phyloP scores from a whole-genome alignment of 352 stramenopile genomes.

The Hyaloperonospora arabidopsidis region DNA sequence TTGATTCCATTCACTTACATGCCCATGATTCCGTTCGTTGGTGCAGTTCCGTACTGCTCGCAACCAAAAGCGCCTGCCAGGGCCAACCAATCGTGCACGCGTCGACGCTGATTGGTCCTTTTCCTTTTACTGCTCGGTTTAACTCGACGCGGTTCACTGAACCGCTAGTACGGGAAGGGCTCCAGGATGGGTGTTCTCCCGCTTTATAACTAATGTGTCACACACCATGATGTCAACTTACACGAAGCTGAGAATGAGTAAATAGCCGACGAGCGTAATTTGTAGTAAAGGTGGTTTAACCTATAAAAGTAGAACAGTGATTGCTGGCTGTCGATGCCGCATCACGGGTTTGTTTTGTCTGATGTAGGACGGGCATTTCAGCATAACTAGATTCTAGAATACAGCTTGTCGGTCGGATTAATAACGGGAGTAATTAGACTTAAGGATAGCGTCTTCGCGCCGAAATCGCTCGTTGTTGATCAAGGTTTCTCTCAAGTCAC shows the following conservation, averaged over 20 bases:
- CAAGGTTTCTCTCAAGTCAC: no score
- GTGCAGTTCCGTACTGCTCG: conserved; percentile 82
- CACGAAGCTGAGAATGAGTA: neutral
- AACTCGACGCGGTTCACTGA: conserved; percentile 20
- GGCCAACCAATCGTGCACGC: conserved; percentile 65
- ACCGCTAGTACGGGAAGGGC: conserved; percentile 26
- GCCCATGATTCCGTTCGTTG: conserved; percentile 75
- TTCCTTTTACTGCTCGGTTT: conserved; percentile 23
- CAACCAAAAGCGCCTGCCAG: conserved; percentile 40
- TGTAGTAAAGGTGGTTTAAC: no score
- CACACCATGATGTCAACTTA: conserved; percentile 1
- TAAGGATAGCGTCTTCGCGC: no score
- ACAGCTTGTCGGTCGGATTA: no score
- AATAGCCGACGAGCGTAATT: no score
- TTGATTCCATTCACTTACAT: conserved; percentile 54
- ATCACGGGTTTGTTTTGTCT: no score
- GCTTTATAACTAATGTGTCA: conserved; percentile 1
- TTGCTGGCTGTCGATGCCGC: no score
- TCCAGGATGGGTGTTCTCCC: neutral
- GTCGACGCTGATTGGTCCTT: conserved; percentile 33
- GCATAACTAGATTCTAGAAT: no score
- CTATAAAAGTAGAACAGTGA: no score
- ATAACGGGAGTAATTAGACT: no score
- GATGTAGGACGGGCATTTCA: no score
- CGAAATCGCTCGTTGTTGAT: no score